Conservation (phyloP, 352 stramenopile species). For the Pythium dissimile region DNA sequence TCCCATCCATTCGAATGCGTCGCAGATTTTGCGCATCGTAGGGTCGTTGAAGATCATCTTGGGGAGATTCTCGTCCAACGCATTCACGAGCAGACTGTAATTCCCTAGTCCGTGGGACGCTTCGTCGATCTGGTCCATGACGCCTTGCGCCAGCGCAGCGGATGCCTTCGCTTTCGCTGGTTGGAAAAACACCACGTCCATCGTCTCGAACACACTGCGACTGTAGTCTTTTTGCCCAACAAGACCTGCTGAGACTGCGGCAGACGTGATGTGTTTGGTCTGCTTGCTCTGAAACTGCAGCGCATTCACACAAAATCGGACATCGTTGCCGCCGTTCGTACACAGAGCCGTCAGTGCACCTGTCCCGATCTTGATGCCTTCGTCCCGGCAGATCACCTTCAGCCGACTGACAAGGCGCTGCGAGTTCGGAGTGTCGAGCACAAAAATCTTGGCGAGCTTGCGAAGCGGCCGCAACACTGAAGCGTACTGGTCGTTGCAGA, state of each 20-base stretch:
- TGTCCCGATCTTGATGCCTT: constrained; percentile 80
- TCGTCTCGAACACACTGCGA: constrained; percentile 57
- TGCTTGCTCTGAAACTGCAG: constrained; percentile 92
- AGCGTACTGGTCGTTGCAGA: constrained; percentile 98
- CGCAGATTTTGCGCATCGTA: constrained; percentile 80
- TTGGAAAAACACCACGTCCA: constrained; percentile 79
- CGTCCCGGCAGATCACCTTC: constrained; percentile 88
- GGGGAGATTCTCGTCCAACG: constrained; percentile 87
- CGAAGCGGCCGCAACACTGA: constrained; percentile 93
- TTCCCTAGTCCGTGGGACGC: constrained; percentile 75
- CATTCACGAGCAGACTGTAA: constrained; percentile 73
- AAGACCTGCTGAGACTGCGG: constrained; percentile 26
- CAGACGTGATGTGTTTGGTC: constrained; percentile 26
- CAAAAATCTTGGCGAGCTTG: constrained; percentile 92
- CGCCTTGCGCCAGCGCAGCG: constrained; percentile 8
- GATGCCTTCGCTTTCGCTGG: constrained; percentile 31
- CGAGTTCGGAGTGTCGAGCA: constrained; percentile 82
- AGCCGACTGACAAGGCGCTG: constrained; percentile 90
- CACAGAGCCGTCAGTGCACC: constrained; percentile 61
- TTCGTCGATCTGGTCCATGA: constrained; percentile 58
- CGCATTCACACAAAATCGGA: constrained; percentile 95
- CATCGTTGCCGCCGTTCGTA: constrained; percentile 82
- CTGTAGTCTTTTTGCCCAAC: constrained; percentile 61
- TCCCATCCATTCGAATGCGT: constrained; percentile 82
- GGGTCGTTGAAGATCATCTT: constrained; percentile 89